Base-by-base conservation (phyloP, 2,329 filamentous ascomycete genomes). In the Colletotrichum sp. region DNA sequence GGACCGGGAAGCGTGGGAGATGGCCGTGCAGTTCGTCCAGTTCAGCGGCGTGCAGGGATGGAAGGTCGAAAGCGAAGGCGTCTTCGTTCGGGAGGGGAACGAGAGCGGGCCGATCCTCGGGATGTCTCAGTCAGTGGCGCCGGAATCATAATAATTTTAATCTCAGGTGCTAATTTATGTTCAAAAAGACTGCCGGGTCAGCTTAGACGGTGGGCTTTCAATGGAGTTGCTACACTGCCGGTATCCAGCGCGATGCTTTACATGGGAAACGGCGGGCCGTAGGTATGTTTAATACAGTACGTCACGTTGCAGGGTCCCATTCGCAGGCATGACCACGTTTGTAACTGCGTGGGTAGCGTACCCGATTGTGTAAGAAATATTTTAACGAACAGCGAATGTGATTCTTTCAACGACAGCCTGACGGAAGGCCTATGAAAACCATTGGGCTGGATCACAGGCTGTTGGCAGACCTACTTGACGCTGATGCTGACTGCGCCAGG, bases 1-100 rank as follows among this genome's bases (percentile, higher is more conserved):
- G 0, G 86, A 89, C 74, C 80, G 79, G 48, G 87, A 87, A 70
- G 84, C 85, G 5, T 90, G 89, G 89, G 81, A 85, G 1, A 84
- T 87, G 83, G 85, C 85, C 0, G 84, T 87, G 18, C 82, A 86
- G 43, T 86, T 84, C 75, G 80, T 88, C 0, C 81, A 85, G 43
- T 79, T 82, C 22, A 83, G 82, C 62, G 80, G 80, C 0, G 79
- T 82, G 3, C 79, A 81, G 27, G 83, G 81, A 5, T 91, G 89
- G 89, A 83, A 81, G 22, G 84, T 87, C 60, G 85, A 83, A 55
- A 79, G 84, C 3, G 84, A 87, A 7, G 89, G 89, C 2, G 81
- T 89, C n/a, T 87, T 90, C 52, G 84, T 87, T 5, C 78, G 81
- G 28, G 58, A 74, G 5, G 78, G 76, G 48, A 76, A 80, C 4